Percentiles rank a stretch among this genome's conserved stretches.
Evolutionary conservation across 2,329 filamentous ascomycete species (phyloP).

Genomic region (Xylariaceae sp.): DNA sequence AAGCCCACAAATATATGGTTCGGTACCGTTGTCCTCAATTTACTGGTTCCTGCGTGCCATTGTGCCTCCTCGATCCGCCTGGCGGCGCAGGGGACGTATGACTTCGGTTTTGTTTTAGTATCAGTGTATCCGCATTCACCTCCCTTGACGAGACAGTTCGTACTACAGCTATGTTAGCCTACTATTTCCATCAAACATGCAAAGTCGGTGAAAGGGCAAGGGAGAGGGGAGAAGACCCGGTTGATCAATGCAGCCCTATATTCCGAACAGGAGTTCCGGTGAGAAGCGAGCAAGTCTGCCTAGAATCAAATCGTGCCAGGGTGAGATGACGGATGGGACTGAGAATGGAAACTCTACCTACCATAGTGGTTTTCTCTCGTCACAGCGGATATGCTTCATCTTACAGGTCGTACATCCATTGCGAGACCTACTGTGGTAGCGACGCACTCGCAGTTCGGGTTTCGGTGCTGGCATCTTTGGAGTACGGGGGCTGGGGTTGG

Average conservation of each 20-base stretch:
- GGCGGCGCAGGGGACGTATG: constrained; percentile 13
- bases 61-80: constrained; percentile 10
- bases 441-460: constrained; percentile 22
- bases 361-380: constrained; percentile 27
- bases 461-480: constrained; percentile 23
- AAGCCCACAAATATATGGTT: constrained; percentile 21
- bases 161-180: constrained; percentile 18
- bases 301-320: constrained; percentile 3
- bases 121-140: constrained; percentile 24
- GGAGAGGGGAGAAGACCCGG: not conserved
- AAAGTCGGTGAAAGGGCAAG: not conserved
- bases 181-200: not conserved
- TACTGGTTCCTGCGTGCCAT: constrained; percentile 18
- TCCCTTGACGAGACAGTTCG: constrained; percentile 26
- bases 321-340: not conserved
- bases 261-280: constrained; percentile 6
- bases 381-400: constrained; percentile 26
- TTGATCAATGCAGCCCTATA: constrained; percentile 10
- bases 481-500: not conserved
- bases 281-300: not conserved
- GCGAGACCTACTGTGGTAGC: constrained; percentile 26
- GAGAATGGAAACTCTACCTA: constrained; percentile 12
- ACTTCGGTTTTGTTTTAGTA: constrained; percentile 15
- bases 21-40: constrained; percentile 15
- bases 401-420: constrained; percentile 27